These are phyloP conservation scores for Ogataea polymorpha DNA, from an alignment of 805 yeast genomes.

Conservation along the genomic window DNA sequence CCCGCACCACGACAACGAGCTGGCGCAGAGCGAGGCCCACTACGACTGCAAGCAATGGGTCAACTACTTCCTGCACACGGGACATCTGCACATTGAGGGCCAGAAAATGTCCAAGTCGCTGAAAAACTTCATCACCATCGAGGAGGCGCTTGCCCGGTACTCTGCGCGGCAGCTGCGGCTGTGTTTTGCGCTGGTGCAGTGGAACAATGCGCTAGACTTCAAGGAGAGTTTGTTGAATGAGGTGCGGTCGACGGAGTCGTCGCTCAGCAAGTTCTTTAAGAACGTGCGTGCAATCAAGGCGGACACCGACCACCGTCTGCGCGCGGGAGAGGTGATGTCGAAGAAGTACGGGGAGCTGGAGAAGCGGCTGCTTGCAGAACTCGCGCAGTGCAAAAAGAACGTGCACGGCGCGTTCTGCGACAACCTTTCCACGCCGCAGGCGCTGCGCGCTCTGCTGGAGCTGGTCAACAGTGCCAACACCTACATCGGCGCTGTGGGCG, in stretches of 20 bases:
- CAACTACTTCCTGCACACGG: conserved; percentile 93
- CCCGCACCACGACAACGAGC: conserved; percentile 98
- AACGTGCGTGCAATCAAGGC: conserved; percentile 77
- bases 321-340: conserved; percentile 49
- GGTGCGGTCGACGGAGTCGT: conserved; percentile 70
- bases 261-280: conserved; percentile 79
- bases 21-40: conserved; percentile 95
- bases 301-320: conserved; percentile 55
- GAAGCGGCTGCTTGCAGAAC: conserved; percentile 40
- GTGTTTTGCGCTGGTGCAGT: conserved; percentile 85
- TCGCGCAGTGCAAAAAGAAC: conserved; percentile 50
- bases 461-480: conserved; percentile 69
- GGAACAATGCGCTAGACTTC: conserved; percentile 93
- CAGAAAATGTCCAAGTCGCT: conserved; percentile 96
- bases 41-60: conserved; percentile 93
- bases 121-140: conserved; percentile 92
- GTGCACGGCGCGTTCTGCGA: conserved; percentile 85
- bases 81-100: conserved; percentile 97
- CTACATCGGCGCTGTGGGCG: conserved; percentile 57
- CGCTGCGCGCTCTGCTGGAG: conserved; percentile 60
- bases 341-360: conserved; percentile 61
- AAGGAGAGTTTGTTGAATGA: conserved; percentile 76
- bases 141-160: conserved; percentile 74
- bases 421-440: conserved; percentile 78
- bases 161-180: conserved; percentile 82